A percentile compares a stretch with the other conserved stretches of the same genome.
phyloP scores from a whole-genome alignment of 768 basidiomycete species.

The Rhodocollybia butyracea region DNA sequence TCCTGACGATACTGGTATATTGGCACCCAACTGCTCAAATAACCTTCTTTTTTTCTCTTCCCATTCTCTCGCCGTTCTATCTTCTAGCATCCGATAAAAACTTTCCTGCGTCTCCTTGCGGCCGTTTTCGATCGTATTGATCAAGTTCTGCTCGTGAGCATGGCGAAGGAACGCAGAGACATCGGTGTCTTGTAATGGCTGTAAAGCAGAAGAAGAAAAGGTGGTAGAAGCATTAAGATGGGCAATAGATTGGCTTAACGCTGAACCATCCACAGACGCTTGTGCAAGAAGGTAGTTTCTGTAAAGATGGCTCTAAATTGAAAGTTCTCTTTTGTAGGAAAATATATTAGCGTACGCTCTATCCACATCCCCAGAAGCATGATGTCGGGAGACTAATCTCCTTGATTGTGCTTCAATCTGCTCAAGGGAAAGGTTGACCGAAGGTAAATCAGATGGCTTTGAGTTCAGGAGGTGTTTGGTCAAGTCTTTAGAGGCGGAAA shows the following conservation, averaged over 20 bases:
- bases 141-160: conserved; percentile 91
- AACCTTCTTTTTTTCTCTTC: conserved; percentile 86
- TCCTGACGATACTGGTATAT: background rate
- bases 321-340: no score
- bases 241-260: conserved; percentile 78
- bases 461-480: conserved; percentile 65
- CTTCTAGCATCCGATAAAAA: conserved; percentile 79
- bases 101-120: conserved; percentile 80
- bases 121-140: conserved; percentile 90
- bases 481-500: conserved; percentile 68
- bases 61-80: conserved; percentile 77
- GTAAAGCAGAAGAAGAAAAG: conserved; percentile 86
- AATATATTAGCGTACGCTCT: conserved; percentile 59
- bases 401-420: conserved; percentile 94
- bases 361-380: conserved; percentile 59
- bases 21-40: conserved; percentile 80
- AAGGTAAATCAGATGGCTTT: conserved; percentile 72
- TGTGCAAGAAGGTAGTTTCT: conserved; percentile 93
- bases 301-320: conserved; percentile 9
- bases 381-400: conserved; percentile 72
- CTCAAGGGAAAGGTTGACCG: conserved; percentile 86
- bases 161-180: conserved; percentile 93
- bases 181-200: conserved; percentile 91
- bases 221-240: conserved; percentile 78
- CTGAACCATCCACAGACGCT: conserved; percentile 91